Base-by-base conservation (phyloP, 768 basidiomycete genomes). In the Terana coerulea region DNA sequence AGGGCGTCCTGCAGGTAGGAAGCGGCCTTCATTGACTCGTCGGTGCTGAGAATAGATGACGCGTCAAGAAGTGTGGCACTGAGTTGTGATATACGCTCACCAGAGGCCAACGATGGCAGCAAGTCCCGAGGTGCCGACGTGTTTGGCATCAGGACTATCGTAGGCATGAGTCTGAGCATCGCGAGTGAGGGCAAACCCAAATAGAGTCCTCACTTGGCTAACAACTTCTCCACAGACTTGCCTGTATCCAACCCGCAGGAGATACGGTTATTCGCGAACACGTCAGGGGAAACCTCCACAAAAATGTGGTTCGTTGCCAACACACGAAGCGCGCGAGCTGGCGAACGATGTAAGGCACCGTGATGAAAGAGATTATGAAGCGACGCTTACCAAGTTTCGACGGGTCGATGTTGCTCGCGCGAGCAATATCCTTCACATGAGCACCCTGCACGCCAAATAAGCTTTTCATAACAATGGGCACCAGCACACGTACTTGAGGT, bases 301-400 rank as follows among this genome's bases (percentile, higher is more conserved):
- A 67, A 67, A 35, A 68, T 61, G 46, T 69, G 65, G 22, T 60
- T 52, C 1, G 66, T 61, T 6, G 64, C 58, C 9, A 69, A 57
- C 11, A 63, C 48, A 17, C 68, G 61, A n/a, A 69, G 47, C 14
- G 65, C 52, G 19, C 69, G 61, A 11, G 58, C 65, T 66, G 45
- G 8, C 15, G 5, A 24, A 30, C 7, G 15, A n/a, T 17, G n/a
- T 11, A 15, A n/a, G n/a, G 4, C 17, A 31, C 19, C 5, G 21
- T 9, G 8, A 9, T 33, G 15, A 15, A 33, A 15, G 31, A 33
- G 21, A 15, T 40, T 3, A 17, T 10, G 4, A 22, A 3, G 3
- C 39, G 21, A 40, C 4, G 2, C 50, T 33, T 31, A 64, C 68
- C 64, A 15, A 69, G 59, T 34, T 67, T 69, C 11, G 48, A 22